phyloP scores from a whole-genome alignment of 164 flowering plant species.

The Litsea cubeba region DNA sequence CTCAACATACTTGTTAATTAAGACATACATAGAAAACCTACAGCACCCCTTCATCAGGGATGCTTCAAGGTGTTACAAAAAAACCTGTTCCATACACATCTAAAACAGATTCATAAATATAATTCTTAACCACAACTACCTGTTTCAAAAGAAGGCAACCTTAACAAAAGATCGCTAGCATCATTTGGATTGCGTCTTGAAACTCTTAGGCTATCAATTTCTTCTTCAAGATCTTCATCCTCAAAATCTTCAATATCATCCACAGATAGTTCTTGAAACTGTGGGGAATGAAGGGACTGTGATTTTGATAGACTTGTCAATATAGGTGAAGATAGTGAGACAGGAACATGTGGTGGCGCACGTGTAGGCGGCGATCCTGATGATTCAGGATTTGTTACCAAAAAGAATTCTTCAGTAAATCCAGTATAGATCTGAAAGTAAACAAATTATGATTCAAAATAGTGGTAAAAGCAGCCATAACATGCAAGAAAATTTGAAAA shows the following conservation, averaged over 20 bases:
- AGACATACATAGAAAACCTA: neutral
- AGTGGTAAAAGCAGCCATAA: neutral
- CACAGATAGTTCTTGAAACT: constrained; percentile 64
- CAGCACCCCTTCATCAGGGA: neutral
- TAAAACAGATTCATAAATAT: neutral
- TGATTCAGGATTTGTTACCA: constrained; percentile 64
- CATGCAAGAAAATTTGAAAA: neutral
- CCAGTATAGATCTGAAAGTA: constrained; percentile 57
- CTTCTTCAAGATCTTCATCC: constrained; percentile 72
- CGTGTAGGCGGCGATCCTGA: constrained; percentile 93
- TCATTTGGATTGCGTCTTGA: constrained; percentile 67
- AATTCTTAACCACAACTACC: constrained; percentile 38
- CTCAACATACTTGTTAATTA: neutral
- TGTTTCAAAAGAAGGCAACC: constrained; percentile 78
- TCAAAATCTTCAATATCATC: constrained; percentile 95
- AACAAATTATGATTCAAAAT: neutral
- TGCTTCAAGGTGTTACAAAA: neutral
- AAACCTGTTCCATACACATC: neutral
- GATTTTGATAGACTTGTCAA: constrained; percentile 39
- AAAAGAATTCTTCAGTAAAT: constrained; percentile 67
- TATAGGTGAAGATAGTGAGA: constrained; percentile 43
- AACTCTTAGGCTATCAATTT: constrained; percentile 48
- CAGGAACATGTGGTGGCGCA: constrained; percentile 68
- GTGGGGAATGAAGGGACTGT: constrained; percentile 59
- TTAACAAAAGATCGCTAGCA: constrained; percentile 62